Conservation (phyloP, 148 eudicot genomes). For the Rhododendron mucronatum region DNA sequence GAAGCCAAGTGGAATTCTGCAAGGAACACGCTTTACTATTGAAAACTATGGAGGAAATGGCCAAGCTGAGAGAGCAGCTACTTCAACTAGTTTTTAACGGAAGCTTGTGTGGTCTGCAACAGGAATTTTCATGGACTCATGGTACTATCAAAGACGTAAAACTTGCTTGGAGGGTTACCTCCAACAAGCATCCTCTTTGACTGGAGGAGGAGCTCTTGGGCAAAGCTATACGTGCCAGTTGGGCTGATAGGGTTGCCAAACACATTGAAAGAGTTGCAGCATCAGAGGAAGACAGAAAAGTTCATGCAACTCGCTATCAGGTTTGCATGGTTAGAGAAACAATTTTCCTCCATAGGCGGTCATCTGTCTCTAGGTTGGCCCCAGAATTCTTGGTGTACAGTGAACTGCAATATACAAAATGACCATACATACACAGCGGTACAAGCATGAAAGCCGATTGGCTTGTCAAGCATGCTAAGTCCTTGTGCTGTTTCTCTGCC, state of each 20-base stretch:
- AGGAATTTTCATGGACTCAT: slow-evolving; percentile 51
- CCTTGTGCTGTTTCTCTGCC: slow-evolving; percentile 53
- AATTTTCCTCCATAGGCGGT: slow-evolving; percentile 66
- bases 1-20: slow-evolving; percentile 48
- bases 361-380: slow-evolving; percentile 55
- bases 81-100: slow-evolving; percentile 61
- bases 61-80: slow-evolving; percentile 74
- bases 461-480: slow-evolving; percentile 64
- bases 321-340: slow-evolving; percentile 53
- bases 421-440: slow-evolving; percentile 72
- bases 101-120: slow-evolving; percentile 29
- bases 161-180: slow-evolving; percentile 44
- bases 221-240: slow-evolving; percentile 86
- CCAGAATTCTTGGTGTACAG: slow-evolving; percentile 79
- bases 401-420: slow-evolving; percentile 49
- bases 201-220: slow-evolving; percentile 59
- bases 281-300: slow-evolving; percentile 46
- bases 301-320: slow-evolving; percentile 57
- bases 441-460: slow-evolving; percentile 66
- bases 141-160: slow-evolving; percentile 66
- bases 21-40: slow-evolving; percentile 40
- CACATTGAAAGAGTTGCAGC: slow-evolving; percentile 31
- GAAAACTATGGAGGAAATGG: slow-evolving; percentile 88
- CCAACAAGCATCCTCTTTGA: slow-evolving; percentile 41
- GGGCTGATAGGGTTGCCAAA: slow-evolving; percentile 92